Percentiles rank a stretch among this genome's conserved stretches.
Evolutionary conservation across 495 filamentous ascomycete genomes (phyloP).

Genomic region (Xylaria intraflava): DNA sequence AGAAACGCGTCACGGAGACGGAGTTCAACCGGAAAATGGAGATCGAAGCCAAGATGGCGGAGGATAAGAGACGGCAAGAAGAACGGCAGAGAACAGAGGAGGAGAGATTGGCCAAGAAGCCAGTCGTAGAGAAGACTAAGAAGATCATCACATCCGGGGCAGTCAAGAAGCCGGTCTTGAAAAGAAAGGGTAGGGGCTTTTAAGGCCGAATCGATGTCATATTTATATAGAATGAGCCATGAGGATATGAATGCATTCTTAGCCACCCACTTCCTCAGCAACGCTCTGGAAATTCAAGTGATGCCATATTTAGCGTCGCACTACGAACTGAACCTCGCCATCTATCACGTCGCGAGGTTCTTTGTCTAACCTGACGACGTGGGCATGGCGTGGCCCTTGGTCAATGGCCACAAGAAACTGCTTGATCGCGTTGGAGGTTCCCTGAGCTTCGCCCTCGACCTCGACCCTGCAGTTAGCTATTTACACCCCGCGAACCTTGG

Average conservation of each 20-base stretch:
- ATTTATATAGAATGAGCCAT: background rate
- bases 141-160: constrained; percentile 47
- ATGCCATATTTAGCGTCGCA: constrained; percentile 30
- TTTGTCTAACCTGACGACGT: constrained; percentile 67
- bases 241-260: background rate
- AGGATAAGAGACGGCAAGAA: constrained; percentile 71
- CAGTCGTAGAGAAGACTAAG: constrained; percentile 37
- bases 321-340: constrained; percentile 58
- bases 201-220: constrained; percentile 16
- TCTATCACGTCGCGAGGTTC: constrained; percentile 54
- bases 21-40: constrained; percentile 96
- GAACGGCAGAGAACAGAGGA: constrained; percentile 46
- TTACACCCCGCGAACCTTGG: background rate
- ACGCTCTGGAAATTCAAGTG: background rate
- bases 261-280: background rate
- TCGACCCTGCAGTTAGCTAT: constrained; percentile 22
- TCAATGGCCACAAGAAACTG: constrained; percentile 70
- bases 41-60: constrained; percentile 87
- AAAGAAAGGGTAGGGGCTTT: constrained; percentile 50
- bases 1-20: constrained; percentile 83
- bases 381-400: constrained; percentile 59
- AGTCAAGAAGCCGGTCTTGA: constrained; percentile 58
- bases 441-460: constrained; percentile 91
- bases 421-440: constrained; percentile 54
- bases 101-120: constrained; percentile 43